Evolutionary conservation across 1,139 yeast genomes (phyloP), one percentile per base, ranked within the genome.

Genomic region (Arxiozyma slooffiae): DNA sequence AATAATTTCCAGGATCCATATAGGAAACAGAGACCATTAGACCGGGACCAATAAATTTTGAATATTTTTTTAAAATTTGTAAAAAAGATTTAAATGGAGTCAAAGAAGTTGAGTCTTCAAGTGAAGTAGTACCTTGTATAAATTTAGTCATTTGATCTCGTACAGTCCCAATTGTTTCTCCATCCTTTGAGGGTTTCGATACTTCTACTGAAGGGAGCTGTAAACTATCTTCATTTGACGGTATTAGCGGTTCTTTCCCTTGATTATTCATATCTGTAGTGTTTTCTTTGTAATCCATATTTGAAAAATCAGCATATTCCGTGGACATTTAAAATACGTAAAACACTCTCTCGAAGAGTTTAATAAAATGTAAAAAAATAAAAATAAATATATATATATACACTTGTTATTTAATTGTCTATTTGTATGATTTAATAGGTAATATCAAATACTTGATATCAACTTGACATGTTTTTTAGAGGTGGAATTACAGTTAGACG

Each of bases 1-100:
- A 80, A 63, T 83, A 85, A 63, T 85, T 85, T 1, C 94, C 94
- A 0, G 92, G 92, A 62, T 85, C 92, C 78, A 85, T 81, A 62
- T 84, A 85, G 1, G 89, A 82, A 40, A 85, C 89, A 17, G 86
- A 77, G 4, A 85, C 85, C 75, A 84, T 76, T 36, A 85, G 69
- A 0, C 94, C 94, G 0, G 94, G 94, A 0, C 94, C 92, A n/a
- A 85, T 71, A 60, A 84, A 85, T 48, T 76, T 71, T 11, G 75
- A 67, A 60, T 82, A 80, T 61, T 82, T 82, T 36, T 55, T 38
- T 7, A 53, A 16, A 5, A 52, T 42, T 24, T 46, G 34, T 21
- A 48, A 6, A 14, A 57, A 6, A 20, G 20, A 17, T 14, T 2
- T 17, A 16, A 42, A 17, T 8, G 45, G 36, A 9, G 26, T 38